Evolutionary conservation across 2,329 filamentous ascomycete species (phyloP).

Genomic region (Cladosporium cucumerinum): DNA sequence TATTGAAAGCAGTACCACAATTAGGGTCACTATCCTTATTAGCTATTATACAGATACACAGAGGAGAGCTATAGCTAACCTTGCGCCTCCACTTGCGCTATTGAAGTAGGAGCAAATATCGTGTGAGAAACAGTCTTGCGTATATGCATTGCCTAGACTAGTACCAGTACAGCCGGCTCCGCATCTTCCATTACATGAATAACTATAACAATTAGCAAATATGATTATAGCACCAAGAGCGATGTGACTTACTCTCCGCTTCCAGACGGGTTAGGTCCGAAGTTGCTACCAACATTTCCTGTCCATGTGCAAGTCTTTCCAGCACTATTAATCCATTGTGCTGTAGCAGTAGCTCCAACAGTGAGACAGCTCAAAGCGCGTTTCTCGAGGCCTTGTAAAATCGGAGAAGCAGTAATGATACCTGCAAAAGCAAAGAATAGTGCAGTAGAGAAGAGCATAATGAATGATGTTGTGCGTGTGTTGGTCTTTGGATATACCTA

Average conservation of each 20-base stretch:
- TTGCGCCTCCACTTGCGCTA: conserved; percentile 46
- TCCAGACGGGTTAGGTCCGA: conserved; percentile 41
- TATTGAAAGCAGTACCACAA: conserved; percentile 45
- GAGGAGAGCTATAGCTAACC: conserved; percentile 29
- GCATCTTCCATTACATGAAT: conserved; percentile 50
- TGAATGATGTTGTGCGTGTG: not conserved
- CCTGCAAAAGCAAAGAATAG: not conserved
- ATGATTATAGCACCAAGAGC: not conserved
- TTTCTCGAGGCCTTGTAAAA: not conserved
- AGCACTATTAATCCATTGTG: conserved; percentile 46
- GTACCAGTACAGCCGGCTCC: conserved; percentile 46
- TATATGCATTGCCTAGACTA: conserved; percentile 48
- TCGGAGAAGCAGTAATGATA: not conserved
- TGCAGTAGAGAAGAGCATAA: not conserved
- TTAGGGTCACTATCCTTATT: conserved; percentile 42
- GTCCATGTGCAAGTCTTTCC: conserved; percentile 44
- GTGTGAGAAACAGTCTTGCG: conserved; percentile 51
- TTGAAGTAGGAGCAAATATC: conserved; percentile 53
- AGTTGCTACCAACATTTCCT: conserved; percentile 49
- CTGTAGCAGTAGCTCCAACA: conserved; percentile 43
- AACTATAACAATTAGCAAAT: conserved; percentile 33
- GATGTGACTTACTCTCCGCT: conserved; percentile 44
- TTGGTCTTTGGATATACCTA: not conserved
- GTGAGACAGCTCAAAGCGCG: conserved; percentile 39
- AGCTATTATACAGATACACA: not conserved